Evolutionary conservation across 2,329 filamentous ascomycete genomes (phyloP).

Genomic region (Dothistroma pini): DNA sequence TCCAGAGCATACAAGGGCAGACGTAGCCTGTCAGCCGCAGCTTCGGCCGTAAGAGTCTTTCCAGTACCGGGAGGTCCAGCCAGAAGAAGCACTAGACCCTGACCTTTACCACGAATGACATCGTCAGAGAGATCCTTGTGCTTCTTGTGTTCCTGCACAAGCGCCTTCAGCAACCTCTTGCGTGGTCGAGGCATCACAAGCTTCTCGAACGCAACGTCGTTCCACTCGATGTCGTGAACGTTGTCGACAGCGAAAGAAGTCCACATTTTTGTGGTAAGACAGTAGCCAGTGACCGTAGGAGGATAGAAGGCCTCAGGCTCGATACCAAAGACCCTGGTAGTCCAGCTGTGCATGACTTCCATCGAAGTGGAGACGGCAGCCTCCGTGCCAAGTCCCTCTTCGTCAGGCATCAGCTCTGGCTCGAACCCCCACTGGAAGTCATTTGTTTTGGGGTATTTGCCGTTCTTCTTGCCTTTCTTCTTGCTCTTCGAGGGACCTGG

Average conservation of each 20-base stretch:
- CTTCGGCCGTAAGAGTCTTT: constrained; percentile 52
- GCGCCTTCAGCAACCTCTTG: constrained; percentile 43
- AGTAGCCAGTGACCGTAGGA: neutral
- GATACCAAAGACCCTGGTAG: neutral
- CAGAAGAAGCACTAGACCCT: constrained; percentile 51
- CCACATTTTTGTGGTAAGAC: neutral
- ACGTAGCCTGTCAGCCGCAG: constrained; percentile 49
- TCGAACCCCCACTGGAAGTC: neutral
- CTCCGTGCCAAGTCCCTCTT: neutral
- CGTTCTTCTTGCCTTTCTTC: neutral
- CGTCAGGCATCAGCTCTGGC: neutral
- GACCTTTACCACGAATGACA: constrained; percentile 50
- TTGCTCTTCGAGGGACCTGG: neutral
- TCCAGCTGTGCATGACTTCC: neutral
- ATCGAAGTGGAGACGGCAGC: neutral
- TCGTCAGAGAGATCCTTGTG: constrained; percentile 46
- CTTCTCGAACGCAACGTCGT: constrained; percentile 44
- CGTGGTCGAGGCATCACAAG: constrained; percentile 48
- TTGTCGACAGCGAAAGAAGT: neutral
- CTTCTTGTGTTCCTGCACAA: constrained; percentile 44
- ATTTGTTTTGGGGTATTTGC: neutral
- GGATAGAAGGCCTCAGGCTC: constrained; percentile 1
- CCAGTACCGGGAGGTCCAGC: constrained; percentile 49
- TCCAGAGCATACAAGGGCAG: constrained; percentile 2
- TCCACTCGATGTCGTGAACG: constrained; percentile 42